Evolutionary conservation across 306 rosid genomes (phyloP).

Genomic region (Herpetospermum pedunculosum): DNA sequence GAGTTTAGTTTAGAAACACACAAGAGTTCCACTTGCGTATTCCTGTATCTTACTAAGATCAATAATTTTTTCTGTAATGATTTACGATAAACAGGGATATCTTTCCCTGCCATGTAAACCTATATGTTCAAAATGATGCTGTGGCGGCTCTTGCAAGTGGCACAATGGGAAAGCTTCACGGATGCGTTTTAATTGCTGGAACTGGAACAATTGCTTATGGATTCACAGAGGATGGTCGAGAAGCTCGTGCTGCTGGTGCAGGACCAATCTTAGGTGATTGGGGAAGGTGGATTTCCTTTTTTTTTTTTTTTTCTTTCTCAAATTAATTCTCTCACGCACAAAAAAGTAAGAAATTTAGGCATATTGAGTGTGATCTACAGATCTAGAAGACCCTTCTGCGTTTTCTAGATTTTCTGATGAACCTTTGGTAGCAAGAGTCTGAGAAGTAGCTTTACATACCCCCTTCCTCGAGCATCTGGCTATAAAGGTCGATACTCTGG

Average conservation of each 20-base stretch:
- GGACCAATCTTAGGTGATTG: constrained; percentile 96
- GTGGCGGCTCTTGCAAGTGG: constrained; percentile 96
- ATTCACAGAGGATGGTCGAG: constrained; percentile 75
- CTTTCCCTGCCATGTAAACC: constrained; percentile 58
- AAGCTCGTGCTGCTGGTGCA: constrained; percentile 93
- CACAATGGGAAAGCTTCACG: constrained; percentile 80
- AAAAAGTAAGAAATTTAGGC: not conserved
- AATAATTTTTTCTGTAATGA: not conserved
- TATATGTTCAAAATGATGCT: constrained; percentile 88
- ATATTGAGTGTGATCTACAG: not conserved
- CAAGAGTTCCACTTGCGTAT: not conserved
- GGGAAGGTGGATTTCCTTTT: constrained; percentile 63
- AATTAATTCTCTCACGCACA: not conserved
- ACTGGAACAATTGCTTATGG: constrained; percentile 93
- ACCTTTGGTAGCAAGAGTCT: not conserved
- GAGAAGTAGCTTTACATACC: not conserved
- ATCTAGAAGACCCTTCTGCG: not conserved
- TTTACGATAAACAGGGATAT: constrained; percentile 46
- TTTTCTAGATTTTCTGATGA: not conserved
- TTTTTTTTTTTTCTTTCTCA: not conserved
- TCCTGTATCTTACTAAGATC: not conserved
- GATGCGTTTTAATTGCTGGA: constrained; percentile 91
- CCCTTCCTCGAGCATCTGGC: not conserved
- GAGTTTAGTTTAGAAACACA: not conserved
- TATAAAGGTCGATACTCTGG: not conserved